Evolutionary conservation across 345 rosid genomes (phyloP), one percentile per base, ranked within the genome.

Genomic region (Linum usitatissimum): DNA sequence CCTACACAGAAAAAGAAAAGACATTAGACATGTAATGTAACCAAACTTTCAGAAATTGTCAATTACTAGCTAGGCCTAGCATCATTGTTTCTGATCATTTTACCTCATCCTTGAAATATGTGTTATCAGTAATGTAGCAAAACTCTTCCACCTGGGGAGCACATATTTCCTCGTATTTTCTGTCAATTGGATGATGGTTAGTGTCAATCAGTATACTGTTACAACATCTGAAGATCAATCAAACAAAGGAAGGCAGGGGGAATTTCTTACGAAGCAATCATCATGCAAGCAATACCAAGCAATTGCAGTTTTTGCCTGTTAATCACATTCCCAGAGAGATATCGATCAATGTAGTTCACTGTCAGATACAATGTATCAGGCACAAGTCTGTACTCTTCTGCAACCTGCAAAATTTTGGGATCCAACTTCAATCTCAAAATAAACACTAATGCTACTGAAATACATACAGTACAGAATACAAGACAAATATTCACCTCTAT

Each of bases 321-420:
- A 18, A 87, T 77, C 69, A 74, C 81, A 77, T 79, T 86, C 60
- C 81, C 85, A 19, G 83, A 70, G 30, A 93, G 91, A 71, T 77
- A 93, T 79, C 86, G 70, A 64, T 93, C 99, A 40, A 93, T 83
- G 23, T 90, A 84, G 75, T 82, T 72, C 18, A 93, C 94, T 30
- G 97, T 83, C 62, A 86, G 86, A 75, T 87, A 84, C 30, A 93
- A 86, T 36, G 99, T 87, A 72, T 93, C 99, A 14, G 92, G 76
- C 63, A 81, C 91, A 80, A 90, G 73, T 64, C 79, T 86, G 74
- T 90, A 90, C 68, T 93, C 99, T 74, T 90, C 97, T 3, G 96
- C 63, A 68, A 90, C 99, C 28, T 23, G 28, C 28, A 23, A 23
- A 23, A 23, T 23, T 23, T 23, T 23, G 28, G 28, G 2, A 23